Percentiles rank a stretch among this genome's conserved stretches.
Conservation (phyloP, 2,329 filamentous ascomycete genomes). For the Colletotrichum higginsianum region DNA sequence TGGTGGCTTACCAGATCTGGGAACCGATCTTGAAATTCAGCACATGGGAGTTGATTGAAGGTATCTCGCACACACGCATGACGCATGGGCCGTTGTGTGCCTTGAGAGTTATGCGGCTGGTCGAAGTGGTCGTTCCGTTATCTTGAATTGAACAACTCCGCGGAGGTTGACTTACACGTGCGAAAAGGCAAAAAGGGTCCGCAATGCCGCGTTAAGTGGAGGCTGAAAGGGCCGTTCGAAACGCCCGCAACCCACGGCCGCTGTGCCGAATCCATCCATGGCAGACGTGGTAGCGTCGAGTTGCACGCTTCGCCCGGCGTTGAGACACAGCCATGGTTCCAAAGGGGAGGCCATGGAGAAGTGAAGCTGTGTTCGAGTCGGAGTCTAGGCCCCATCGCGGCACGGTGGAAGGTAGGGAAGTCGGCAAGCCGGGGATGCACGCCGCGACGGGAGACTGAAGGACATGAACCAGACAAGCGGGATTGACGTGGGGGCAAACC, state of each 20-base stretch:
- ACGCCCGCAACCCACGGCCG: conserved; percentile 32
- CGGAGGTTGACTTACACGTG: conserved; percentile 36
- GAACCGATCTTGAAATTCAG: not conserved
- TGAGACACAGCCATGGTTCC: not conserved
- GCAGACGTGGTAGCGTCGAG: not conserved
- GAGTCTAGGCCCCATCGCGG: conserved; percentile 29
- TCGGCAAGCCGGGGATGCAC: conserved; percentile 32
- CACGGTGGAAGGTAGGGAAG: conserved; percentile 23
- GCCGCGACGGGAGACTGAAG: conserved; percentile 31
- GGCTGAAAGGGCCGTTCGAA: conserved; percentile 34
- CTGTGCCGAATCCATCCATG: conserved; percentile 19
- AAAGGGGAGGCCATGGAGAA: not conserved
- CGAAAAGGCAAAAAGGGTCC: conserved; percentile 32
- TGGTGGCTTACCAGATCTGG: not conserved
- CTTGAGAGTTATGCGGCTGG: conserved; percentile 17
- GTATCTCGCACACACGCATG: conserved; percentile 7
- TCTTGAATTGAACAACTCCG: conserved; percentile 40
- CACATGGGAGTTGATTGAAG: conserved; percentile 7
- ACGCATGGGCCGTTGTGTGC: conserved; percentile 23
- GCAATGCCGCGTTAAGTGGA: conserved; percentile 36
- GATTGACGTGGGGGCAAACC: conserved; percentile 21
- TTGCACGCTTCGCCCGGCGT: not conserved
- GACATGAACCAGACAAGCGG: conserved; percentile 36
- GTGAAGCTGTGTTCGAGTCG: conserved; percentile 6
- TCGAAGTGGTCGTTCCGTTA: conserved; percentile 33